Evolutionary conservation across 2,329 filamentous ascomycete species (phyloP).

Genomic region (Diaporthe australafricana): DNA sequence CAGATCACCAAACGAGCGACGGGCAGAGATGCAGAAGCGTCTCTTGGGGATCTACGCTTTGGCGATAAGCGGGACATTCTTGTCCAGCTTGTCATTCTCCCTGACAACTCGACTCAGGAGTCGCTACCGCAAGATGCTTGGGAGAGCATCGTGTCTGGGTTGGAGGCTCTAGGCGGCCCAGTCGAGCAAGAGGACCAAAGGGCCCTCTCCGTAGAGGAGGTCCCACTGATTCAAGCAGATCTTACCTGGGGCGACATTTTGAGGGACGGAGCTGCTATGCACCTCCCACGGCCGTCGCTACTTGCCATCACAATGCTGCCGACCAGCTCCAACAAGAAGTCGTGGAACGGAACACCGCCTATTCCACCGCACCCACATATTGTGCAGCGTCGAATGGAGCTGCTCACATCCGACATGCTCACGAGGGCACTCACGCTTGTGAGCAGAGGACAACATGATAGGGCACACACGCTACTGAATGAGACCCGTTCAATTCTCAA

Average conservation of each 20-base stretch:
- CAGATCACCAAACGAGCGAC: constrained; percentile 97
- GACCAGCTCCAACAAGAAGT: constrained; percentile 69
- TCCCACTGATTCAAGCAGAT: constrained; percentile 95
- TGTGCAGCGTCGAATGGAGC: constrained; percentile 96
- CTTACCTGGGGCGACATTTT: constrained; percentile 94
- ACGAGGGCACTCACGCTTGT: constrained; percentile 92
- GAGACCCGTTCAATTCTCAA: constrained; percentile 97
- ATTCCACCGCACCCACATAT: constrained; percentile 96
- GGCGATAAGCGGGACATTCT: constrained; percentile 95
- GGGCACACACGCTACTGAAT: constrained; percentile 89
- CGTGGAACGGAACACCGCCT: constrained; percentile 76
- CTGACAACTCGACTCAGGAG: constrained; percentile 85
- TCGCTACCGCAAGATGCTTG: constrained; percentile 92
- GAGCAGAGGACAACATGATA: constrained; percentile 90
- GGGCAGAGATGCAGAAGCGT: constrained; percentile 92
- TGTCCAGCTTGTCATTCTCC: constrained; percentile 91
- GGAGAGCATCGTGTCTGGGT: constrained; percentile 95
- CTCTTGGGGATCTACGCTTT: constrained; percentile 90
- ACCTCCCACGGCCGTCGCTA: constrained; percentile 89
- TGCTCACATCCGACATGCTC: constrained; percentile 97
- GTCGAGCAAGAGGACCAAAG: constrained; percentile 88
- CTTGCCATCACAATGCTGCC: constrained; percentile 97
- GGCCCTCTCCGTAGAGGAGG: constrained; percentile 88
- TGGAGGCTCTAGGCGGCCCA: constrained; percentile 91
- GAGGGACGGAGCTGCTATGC: constrained; percentile 85